These are phyloP conservation scores for Thalassia testudinum DNA, from an alignment of 116 monocot species.

Conservation along the genomic window DNA sequence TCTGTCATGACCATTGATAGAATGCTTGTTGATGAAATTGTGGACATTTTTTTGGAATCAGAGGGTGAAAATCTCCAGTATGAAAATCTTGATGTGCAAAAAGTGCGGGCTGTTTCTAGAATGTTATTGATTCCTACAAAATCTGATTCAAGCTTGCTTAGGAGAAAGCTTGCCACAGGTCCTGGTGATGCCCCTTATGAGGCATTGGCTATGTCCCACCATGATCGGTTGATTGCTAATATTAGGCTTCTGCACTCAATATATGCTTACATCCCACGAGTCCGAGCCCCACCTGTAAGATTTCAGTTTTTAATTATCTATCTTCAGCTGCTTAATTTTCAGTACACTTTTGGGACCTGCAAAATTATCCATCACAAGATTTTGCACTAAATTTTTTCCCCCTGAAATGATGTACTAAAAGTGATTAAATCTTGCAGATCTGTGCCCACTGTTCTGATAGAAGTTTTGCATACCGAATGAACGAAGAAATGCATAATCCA, in stretches of 20 bases:
- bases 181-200: constrained; percentile 43
- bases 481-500: constrained; percentile 75
- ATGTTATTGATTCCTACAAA: constrained; percentile 65
- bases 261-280: constrained; percentile 78
- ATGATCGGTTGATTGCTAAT: constrained; percentile 64
- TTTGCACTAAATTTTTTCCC: not conserved
- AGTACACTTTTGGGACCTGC: not conserved
- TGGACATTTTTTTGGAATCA: constrained; percentile 50
- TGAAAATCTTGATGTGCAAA: constrained; percentile 26
- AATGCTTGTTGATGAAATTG: constrained; percentile 32
- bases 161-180: constrained; percentile 49
- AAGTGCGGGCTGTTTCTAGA: constrained; percentile 54
- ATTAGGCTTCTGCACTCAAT: constrained; percentile 52
- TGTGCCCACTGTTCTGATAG: constrained; percentile 61
- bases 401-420: not conserved
- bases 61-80: constrained; percentile 26
- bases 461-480: constrained; percentile 58
- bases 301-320: not conserved
- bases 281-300: constrained; percentile 84
- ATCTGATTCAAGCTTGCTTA: constrained; percentile 40
- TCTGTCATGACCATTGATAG: constrained; percentile 39
- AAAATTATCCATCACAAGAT: not conserved
- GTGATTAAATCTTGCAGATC: constrained; percentile 36
- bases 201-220: constrained; percentile 48
- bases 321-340: too few relatives aligned